phyloP scores from a whole-genome alignment of 2,329 filamentous ascomycete species.

The Botrytis deweyae region DNA sequence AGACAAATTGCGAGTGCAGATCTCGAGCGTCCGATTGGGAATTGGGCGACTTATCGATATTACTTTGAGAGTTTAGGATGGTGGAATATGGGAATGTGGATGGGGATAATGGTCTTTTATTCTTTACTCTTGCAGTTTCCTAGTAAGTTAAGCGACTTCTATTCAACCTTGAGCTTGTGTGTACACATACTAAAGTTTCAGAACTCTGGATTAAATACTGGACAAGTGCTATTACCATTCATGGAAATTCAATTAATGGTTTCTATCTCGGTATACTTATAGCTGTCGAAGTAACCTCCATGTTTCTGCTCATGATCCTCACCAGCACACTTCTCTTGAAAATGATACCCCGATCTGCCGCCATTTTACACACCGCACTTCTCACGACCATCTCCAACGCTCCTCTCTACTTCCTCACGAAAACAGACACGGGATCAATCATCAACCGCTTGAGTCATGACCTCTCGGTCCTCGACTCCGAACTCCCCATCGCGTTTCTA shows the following conservation, averaged over 20 bases:
- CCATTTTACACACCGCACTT: not conserved
- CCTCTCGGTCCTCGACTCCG: not conserved
- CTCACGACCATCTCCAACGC: not conserved
- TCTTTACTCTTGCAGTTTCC: not conserved
- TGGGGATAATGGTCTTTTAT: not conserved
- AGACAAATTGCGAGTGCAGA: constrained; percentile 27
- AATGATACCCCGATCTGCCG: not conserved
- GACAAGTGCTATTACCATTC: not conserved
- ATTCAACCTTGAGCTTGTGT: not conserved
- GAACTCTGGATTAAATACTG: not conserved
- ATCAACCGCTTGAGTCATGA: not conserved
- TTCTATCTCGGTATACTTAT: not conserved
- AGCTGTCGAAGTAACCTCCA: not conserved
- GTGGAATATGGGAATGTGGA: constrained; percentile 41
- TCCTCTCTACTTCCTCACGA: not conserved
- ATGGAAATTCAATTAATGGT: not conserved
- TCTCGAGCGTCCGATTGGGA: constrained; percentile 27
- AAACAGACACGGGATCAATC: not conserved
- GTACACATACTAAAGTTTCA: not conserved
- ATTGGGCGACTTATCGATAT: constrained; percentile 28
- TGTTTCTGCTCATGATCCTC: not conserved
- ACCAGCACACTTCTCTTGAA: not conserved
- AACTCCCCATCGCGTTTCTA: not conserved
- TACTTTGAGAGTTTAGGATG: constrained; percentile 27
- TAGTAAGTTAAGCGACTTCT: not conserved